These are phyloP conservation scores for Barbarea vulgaris DNA, from an alignment of 345 rosid genomes.

Conservation along the genomic window DNA sequence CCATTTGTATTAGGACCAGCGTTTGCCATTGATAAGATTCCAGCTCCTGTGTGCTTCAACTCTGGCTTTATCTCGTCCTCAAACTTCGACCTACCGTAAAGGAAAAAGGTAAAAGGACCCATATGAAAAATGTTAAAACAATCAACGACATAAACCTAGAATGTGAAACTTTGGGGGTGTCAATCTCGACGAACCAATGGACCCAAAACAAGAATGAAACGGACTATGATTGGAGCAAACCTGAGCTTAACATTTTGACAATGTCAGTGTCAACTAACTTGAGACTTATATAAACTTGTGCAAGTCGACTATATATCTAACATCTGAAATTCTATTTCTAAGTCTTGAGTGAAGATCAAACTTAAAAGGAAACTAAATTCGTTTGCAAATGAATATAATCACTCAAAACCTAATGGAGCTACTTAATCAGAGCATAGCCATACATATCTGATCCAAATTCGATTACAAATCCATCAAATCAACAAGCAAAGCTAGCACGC, in stretches of 20 bases:
- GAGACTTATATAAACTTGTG: background rate
- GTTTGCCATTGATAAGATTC: constrained; percentile 92
- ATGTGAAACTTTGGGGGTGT: background rate
- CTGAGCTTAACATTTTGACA: constrained; percentile 1
- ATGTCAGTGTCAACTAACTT: background rate
- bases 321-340: too few species aligned
- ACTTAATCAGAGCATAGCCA: background rate
- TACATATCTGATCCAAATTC: background rate
- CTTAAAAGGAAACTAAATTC: background rate
- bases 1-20: constrained; percentile 96
- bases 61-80: constrained; percentile 88
- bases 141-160: background rate
- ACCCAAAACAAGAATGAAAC: constrained; percentile 9
- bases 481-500: background rate
- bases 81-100: constrained; percentile 58
- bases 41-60: constrained; percentile 96
- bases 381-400: background rate
- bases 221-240: background rate
- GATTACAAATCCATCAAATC: background rate
- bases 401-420: background rate
- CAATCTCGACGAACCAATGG: background rate
- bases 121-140: background rate
- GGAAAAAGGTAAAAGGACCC: background rate
- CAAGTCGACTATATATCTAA: background rate
- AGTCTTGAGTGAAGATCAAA: constrained; percentile 1